Base-by-base conservation (phyloP, 1,284 basidiomycete genomes). In the Boletus austroedulis region DNA sequence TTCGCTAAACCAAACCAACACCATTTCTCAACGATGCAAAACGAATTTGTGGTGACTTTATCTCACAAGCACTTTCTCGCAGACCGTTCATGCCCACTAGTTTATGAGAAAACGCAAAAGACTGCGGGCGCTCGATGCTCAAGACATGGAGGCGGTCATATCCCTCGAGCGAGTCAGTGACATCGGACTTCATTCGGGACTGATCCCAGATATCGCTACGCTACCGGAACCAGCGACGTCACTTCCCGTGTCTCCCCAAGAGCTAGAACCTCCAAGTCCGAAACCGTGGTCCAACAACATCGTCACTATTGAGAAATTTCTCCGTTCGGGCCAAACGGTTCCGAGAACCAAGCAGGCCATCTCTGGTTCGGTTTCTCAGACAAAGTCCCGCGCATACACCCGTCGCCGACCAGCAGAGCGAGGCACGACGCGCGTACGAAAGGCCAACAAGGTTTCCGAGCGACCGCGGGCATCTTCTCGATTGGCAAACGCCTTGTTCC, bases 101-200 rank as follows among this genome's bases (percentile, higher is more conserved):
- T 68, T 74, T 34, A 72, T 14, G 62, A 71, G 68, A 60, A 71
- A 50, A 53, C 67, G 72, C 38, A 71, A 63, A 50, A 73, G 69
- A 28, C 23, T 56, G 12, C 59, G 15, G 21, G 50, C 26, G 29
- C 40, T 45, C 28, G 24, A 53, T 17, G 11, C 32, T 45, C 53
- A 28, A 44, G 63, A 55, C 41, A 10, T 29, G 8, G 58, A 51
- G 49, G 14, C 43, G 12, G 40, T n/a, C 32, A 5, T 24, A 38
- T 23, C 44, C 29, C 55, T 52, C 29, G 29, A 48, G 23, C 49
- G 54, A 53, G 24, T 26, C 7, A 43, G 19, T 3, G 53, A 59
- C n/a, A 19, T 31, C 17, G 23, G 2, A 31, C 41, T 26, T 21
- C 40, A 41, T 26, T 21, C 54, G 3, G 43, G 45, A 29, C 41